A percentile compares a stretch with the other conserved stretches of the same genome.
phyloP scores from a whole-genome alignment of 768 basidiomycete species.

The Podaxis mareebaensis region DNA sequence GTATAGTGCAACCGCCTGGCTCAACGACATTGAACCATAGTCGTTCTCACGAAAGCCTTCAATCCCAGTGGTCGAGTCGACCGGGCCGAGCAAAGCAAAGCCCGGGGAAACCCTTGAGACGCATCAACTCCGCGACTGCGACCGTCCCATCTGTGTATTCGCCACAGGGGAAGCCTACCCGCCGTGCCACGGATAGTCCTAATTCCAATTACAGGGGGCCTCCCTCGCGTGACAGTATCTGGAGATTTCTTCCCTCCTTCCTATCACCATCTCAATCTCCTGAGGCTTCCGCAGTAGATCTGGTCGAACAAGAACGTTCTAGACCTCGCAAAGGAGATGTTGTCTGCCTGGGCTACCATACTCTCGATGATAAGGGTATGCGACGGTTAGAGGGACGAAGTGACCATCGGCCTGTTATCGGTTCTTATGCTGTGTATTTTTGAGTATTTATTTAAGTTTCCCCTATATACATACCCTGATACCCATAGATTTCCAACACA shows the following conservation, averaged over 20 bases:
- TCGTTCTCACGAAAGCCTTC: slow-evolving; percentile 9
- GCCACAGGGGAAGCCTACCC: slow-evolving; percentile 16
- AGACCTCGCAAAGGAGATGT: slow-evolving; percentile 65
- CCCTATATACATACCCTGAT: slow-evolving; percentile 5
- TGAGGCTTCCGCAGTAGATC: slow-evolving; percentile 22
- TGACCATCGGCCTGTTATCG: slow-evolving; percentile 87
- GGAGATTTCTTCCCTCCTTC: slow-evolving; percentile 54
- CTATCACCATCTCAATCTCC: slow-evolving; percentile 34
- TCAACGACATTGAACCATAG: not conserved
- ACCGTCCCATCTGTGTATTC: not conserved
- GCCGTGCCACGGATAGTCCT: slow-evolving; percentile 19
- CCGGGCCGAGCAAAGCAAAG: not conserved
- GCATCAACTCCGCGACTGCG: not conserved
- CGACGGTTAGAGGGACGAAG: slow-evolving; percentile 73
- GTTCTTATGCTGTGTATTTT: slow-evolving; percentile 70
- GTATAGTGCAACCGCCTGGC: not conserved
- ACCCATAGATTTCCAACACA: slow-evolving; percentile 2
- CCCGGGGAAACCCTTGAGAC: not conserved
- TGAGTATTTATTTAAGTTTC: slow-evolving; percentile 26
- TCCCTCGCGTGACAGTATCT: slow-evolving; percentile 20
- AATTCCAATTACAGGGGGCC: slow-evolving; percentile 11
- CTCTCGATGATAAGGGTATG: slow-evolving; percentile 77
- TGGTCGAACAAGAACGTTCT: slow-evolving; percentile 20
- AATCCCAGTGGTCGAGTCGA: not conserved
- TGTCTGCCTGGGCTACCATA: slow-evolving; percentile 68